Evolutionary conservation across 305 asterid species (phyloP), one percentile per base, ranked within the genome.

Genomic region (Fraxinus nigra): DNA sequence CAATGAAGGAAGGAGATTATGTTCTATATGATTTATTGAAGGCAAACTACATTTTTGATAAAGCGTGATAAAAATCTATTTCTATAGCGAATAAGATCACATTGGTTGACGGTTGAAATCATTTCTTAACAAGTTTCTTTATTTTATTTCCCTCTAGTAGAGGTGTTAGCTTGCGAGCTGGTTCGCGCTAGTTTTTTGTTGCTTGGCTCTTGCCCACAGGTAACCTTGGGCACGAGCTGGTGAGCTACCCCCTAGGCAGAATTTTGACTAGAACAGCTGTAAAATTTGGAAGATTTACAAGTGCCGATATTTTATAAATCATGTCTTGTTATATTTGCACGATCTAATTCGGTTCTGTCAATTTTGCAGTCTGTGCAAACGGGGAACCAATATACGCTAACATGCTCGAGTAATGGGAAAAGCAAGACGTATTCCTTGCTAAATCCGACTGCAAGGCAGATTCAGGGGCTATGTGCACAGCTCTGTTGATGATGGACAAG

Each of bases 391-490:
- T 80, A 85, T 54, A 78, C 81, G 0, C 72, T 89, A 67, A 84
- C 88, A 22, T 89, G 92, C 84, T 84, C 87, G 43, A 84, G 75
- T 83, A 87, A 80, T 28, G 87, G 84, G 72, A 89, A 72, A 61
- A 72, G 83, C 20, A 78, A 74, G 80, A 65, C 83, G 37, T 89
- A 84, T 72, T 8, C 81, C 3, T 72, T 84, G 83, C 77, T 82
- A 16, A 84, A 83, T 69, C 83, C 82, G 16, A 78, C 81, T 24
- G 30, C 83, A 20, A 75, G 88, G 65, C 83, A 82, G 85, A 87
- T 89, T 54, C 87, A 84, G 76, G 90, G 90, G 34, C 89, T 87
- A 13, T 89, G 92, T 61, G 72, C 84, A 38, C 86, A 84, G 88
- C 89, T 89, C 33, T 89, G 92, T 84, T 46, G 81, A 37, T 87